Base-by-base conservation (phyloP, 345 rosid species). In the Leavenworthia alabamica region DNA sequence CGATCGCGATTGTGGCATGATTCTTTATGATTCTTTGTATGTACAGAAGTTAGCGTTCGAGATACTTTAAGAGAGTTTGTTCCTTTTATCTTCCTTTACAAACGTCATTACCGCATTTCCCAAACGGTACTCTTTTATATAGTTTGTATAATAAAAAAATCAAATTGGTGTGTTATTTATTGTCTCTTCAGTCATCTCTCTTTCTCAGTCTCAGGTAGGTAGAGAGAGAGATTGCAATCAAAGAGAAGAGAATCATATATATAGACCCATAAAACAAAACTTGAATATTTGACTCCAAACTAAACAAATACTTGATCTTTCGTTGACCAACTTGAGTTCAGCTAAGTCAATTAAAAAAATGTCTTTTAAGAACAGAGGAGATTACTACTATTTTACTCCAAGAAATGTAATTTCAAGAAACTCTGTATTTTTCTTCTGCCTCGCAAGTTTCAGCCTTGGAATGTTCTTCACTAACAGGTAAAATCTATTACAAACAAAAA, bases 381-480 rank as follows among this genome's bases (percentile, higher is more conserved):
- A 70, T 36, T 24, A 27, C 68, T 24, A 27, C 68, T 37, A 54
- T 27, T 57, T 52, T 35, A 59, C 41, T 68, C 47, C 83, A 27
- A 88, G 76, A 67, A 77, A 64, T 57, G 78, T 69, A 19, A 13
- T 77, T 20, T 56, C 84, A 7, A 79, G 86, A 72, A 84, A 82
- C n/a, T 76, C 62, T 84, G 61, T 81, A 22, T 23, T 84, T 72
- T 60, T 86, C 42, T 83, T 91, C 60, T 91, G 88, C 63, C 40
- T 84, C 63, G 41, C 78, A 29, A 79, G 95, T 77, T 91, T 91
- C 79, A 79, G 80, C 47, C 78, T 82, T 7, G 98, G 95, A 62
- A 75, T 82, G 83, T 66, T 86, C 79, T 84, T 91, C 95, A 83
- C 85, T 32, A 86, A 84, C 70, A 81, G 95, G 98, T 84, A 64